Percentiles rank a stretch among this genome's conserved stretches.
phyloP scores from a whole-genome alignment of 1,284 basidiomycete genomes.

The Boletus mariae region DNA sequence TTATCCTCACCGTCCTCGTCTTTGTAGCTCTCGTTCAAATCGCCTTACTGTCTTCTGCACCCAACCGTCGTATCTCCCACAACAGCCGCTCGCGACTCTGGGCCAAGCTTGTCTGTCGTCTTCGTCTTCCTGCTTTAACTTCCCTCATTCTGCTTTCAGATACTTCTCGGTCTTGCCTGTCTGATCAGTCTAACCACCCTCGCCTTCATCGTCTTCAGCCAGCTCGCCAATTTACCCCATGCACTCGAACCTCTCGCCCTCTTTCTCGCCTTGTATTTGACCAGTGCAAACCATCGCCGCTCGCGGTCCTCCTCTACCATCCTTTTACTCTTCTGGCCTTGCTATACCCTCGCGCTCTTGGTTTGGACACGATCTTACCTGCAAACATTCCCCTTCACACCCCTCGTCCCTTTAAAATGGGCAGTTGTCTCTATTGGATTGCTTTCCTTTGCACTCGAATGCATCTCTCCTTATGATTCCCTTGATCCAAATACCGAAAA shows the following conservation, averaged over 20 bases:
- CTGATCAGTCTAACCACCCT: constrained; percentile 41
- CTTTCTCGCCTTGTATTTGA: constrained; percentile 43
- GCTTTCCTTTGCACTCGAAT: constrained; percentile 66
- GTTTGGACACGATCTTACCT: constrained; percentile 62
- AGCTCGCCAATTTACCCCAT: constrained; percentile 41
- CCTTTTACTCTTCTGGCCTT: constrained; percentile 85
- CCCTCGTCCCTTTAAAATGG: constrained; percentile 48
- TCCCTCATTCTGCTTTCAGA: too few relatives aligned
- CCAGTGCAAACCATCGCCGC: constrained; percentile 71
- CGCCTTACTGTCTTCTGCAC: too few relatives aligned
- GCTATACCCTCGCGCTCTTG: constrained; percentile 52
- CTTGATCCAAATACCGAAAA: constrained; percentile 57
- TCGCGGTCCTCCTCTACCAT: constrained; percentile 73
- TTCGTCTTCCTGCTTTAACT: too few relatives aligned
- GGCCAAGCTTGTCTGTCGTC: too few relatives aligned
- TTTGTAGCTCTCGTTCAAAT: constrained; percentile 33
- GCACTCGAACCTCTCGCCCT: constrained; percentile 56
- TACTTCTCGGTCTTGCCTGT: constrained; percentile 39
- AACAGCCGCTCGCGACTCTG: too few relatives aligned
- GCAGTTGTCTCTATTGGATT: constrained; percentile 48
- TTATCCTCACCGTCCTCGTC: constrained; percentile 43
- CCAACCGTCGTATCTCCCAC: too few relatives aligned
- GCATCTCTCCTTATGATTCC: constrained; percentile 60
- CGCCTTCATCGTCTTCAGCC: constrained; percentile 36
- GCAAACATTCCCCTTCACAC: constrained; percentile 21